Evolutionary conservation across 1,284 basidiomycete genomes (phyloP).

Genomic region (Ganoderma sinense): DNA sequence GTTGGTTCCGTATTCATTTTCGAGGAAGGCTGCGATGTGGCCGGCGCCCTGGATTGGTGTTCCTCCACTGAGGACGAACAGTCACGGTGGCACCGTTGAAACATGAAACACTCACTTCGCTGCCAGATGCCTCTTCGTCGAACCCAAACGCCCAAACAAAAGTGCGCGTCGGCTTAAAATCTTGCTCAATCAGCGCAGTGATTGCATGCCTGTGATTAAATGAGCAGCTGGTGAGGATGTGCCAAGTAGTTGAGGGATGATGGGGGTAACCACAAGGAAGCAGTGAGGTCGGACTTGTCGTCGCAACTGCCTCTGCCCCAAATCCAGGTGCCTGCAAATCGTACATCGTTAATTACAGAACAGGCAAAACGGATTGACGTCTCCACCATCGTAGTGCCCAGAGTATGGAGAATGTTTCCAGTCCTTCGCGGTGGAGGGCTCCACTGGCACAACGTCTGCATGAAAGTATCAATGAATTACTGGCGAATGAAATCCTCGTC

Average conservation of each 20-base stretch:
- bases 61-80: neutral
- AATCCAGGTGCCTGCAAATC: conserved; percentile 48
- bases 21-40: conserved; percentile 52
- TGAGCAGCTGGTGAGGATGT: neutral
- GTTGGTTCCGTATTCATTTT: conserved; percentile 57
- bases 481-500: neutral
- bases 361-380: neutral
- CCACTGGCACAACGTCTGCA: conserved; percentile 63
- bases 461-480: neutral
- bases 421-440: conserved; percentile 53
- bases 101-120: conserved; percentile 44
- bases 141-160: conserved; percentile 74
- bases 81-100: neutral
- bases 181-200: conserved; percentile 57
- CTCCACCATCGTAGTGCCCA: conserved; percentile 43
- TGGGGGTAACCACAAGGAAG: conserved; percentile 49
- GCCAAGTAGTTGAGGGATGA: neutral
- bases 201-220: conserved; percentile 49
- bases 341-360: neutral
- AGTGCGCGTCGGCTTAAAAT: conserved; percentile 58
- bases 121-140: conserved; percentile 71
- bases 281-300: conserved; percentile 68
- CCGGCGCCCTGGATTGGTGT: conserved; percentile 52
- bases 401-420: conserved; percentile 55
- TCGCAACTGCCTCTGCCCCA: conserved; percentile 73